Evolutionary conservation across 23 red algal species (phyloP).

Genomic region (Gracilaria domingensis): DNA sequence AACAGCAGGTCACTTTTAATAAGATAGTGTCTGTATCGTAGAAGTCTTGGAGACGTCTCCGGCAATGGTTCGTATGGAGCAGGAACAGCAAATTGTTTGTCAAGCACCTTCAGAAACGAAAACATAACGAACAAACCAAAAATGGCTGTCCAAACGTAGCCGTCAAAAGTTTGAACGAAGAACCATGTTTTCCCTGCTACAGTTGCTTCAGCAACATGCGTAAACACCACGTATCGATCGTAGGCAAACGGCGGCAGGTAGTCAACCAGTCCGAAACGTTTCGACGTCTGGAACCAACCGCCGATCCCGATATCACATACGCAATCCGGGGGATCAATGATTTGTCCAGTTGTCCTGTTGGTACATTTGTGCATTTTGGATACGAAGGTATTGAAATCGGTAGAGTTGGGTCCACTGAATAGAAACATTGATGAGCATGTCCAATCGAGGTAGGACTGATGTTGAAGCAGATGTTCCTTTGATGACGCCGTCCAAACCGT

Average conservation of each 20-base stretch:
- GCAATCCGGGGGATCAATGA: constrained; percentile 12
- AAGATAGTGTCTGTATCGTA: background rate
- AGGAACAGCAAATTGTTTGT: constrained; percentile 7
- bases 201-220: background rate
- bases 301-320: constrained; percentile 27
- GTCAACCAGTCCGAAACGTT: constrained; percentile 24
- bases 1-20: background rate
- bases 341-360: background rate
- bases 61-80: constrained; percentile 9
- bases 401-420: too few species aligned
- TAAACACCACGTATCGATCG: constrained; percentile 16
- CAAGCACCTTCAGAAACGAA: constrained; percentile 22
- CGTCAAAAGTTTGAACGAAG: constrained; percentile 13
- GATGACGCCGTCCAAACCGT: background rate
- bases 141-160: constrained; percentile 27
- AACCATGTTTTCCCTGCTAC: background rate
- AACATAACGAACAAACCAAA: constrained; percentile 9
- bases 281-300: constrained; percentile 18
- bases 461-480: background rate
- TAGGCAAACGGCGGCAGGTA: constrained; percentile 41
- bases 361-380: background rate
- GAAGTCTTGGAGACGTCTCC: background rate
- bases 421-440: background rate
- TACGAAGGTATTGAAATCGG: background rate
- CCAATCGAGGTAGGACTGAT: background rate